Conservation (phyloP, 768 basidiomycete genomes). For the Sarcodon sp. region DNA sequence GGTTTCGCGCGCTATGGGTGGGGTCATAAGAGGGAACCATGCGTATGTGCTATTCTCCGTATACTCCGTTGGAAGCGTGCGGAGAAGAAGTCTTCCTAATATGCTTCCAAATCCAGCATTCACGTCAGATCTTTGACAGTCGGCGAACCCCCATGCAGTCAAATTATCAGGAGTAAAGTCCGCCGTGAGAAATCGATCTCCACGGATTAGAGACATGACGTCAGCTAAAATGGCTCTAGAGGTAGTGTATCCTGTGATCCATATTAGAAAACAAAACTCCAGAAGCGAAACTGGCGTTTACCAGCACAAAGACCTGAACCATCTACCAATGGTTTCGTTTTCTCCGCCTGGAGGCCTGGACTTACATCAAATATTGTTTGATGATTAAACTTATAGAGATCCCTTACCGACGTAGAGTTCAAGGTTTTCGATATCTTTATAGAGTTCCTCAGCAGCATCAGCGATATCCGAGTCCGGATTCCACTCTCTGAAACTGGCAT, state of each 20-base stretch:
- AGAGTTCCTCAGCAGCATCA: slow-evolving; percentile 62
- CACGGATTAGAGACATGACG: slow-evolving; percentile 77
- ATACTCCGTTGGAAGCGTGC: slow-evolving; percentile 60
- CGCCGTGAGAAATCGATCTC: slow-evolving; percentile 71
- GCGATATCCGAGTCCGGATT: slow-evolving; percentile 62
- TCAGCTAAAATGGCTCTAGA: slow-evolving; percentile 79
- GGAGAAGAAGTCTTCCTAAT: slow-evolving; percentile 61
- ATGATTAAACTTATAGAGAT: too few species aligned
- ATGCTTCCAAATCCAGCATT: slow-evolving; percentile 70
- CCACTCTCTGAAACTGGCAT: slow-evolving; percentile 67
- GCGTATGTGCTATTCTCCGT: slow-evolving; percentile 61
- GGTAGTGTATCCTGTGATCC: slow-evolving; percentile 53
- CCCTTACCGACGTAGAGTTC: slow-evolving; percentile 54
- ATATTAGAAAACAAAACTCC: too few species aligned
- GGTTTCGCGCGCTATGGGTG: slow-evolving; percentile 47
- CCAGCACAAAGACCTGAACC: slow-evolving; percentile 75
- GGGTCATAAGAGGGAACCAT: slow-evolving; percentile 85
- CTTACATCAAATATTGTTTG: too few species aligned
- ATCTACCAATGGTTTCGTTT: slow-evolving; percentile 57
- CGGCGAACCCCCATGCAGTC: slow-evolving; percentile 76
- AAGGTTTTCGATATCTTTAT: slow-evolving; percentile 61
- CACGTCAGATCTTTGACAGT: slow-evolving; percentile 62
- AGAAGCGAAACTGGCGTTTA: too few species aligned
- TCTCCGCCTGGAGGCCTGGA: slow-evolving; percentile 56
- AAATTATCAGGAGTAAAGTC: slow-evolving; percentile 74